Conservation (phyloP, 495 filamentous ascomycete species). For the Patellaria atrata region DNA sequence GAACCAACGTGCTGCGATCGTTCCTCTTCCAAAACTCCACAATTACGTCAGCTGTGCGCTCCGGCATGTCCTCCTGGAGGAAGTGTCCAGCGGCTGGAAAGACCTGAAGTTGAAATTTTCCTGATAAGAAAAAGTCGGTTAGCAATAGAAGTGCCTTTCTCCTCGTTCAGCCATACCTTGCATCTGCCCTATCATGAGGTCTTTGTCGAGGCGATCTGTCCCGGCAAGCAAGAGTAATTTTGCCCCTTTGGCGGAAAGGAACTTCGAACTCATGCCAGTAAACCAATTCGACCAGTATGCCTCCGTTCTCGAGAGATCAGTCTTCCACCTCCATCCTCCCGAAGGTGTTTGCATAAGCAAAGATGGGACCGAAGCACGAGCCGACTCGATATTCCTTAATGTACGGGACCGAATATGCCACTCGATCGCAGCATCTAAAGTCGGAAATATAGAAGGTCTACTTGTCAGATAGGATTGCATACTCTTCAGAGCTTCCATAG, state of each 20-base stretch:
- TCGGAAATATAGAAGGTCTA: constrained; percentile 64
- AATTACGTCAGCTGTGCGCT: constrained; percentile 58
- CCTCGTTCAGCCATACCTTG: constrained; percentile 44
- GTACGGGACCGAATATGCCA: constrained; percentile 92
- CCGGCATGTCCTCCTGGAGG: constrained; percentile 85
- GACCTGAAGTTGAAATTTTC: constrained; percentile 91
- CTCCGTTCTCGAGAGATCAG: constrained; percentile 68
- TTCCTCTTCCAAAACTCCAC: constrained; percentile 88
- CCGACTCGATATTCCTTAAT: constrained; percentile 66
- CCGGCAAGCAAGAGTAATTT: constrained; percentile 86
- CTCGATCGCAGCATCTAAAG: constrained; percentile 64
- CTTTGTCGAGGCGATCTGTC: constrained; percentile 86
- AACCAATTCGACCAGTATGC: constrained; percentile 97
- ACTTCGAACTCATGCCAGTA: constrained; percentile 70
- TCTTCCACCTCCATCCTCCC: constrained; percentile 68
- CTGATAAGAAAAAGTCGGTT: constrained; percentile 27
- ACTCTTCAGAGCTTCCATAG: constrained; percentile 83
- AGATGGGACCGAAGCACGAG: constrained; percentile 74
- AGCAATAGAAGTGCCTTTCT: background rate
- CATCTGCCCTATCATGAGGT: constrained; percentile 96
- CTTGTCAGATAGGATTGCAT: constrained; percentile 87
- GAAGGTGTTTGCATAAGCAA: constrained; percentile 42
- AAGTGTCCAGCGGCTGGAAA: constrained; percentile 94
- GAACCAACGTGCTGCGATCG: constrained; percentile 65
- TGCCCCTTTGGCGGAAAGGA: constrained; percentile 67